Base-by-base conservation (phyloP, 2,329 filamentous ascomycete genomes). In the Mycogone perniciosa region DNA sequence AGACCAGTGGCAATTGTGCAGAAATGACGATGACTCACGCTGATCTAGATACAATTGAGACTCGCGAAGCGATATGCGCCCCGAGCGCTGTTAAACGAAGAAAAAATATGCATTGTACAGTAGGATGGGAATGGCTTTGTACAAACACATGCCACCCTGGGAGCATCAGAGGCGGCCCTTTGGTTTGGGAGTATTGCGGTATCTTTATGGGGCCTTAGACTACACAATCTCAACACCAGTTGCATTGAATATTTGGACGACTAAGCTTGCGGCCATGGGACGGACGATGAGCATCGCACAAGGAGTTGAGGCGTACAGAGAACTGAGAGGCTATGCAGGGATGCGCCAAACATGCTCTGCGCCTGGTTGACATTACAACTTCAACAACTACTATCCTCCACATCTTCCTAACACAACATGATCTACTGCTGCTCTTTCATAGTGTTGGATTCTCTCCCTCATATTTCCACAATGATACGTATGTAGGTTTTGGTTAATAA, bases 161-260 rank as follows among this genome's bases (percentile, higher is more conserved):
- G 46, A 45, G 42, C 41, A 49, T 53, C 46, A 37, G 42, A 49
- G 27, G 46, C 46, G 41, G 42, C 42, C 50, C 44, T 53, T 45
- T 33, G 51, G 42, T 42, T 53, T 50, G 46, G 51, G 51, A 53
- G 51, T 50, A 53, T 39, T 46, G 42, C 46, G 41, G 50, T 30
- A 52, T 48, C 41, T 35, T 50, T 50, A 42, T 46, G 31, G 31
- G n/a, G 45, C 26, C 39, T 50, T 53, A 53, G 51, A 53, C 51
- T 50, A 53, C 41, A 43, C 35, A 44, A 53, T 53, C 46, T 53
- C 51, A 53, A 46, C 45, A 48, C 40, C 41, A 42, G 27, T 52
- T 44, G 41, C 45, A 35, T 44, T 30, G 33, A 27, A 29, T 47
- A 9, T 9, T 31, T 5, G 13, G 40, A 26, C 9, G 11, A 33